Base-by-base conservation (phyloP, 2,329 filamentous ascomycete genomes). In the Alternaria ethzedia region DNA sequence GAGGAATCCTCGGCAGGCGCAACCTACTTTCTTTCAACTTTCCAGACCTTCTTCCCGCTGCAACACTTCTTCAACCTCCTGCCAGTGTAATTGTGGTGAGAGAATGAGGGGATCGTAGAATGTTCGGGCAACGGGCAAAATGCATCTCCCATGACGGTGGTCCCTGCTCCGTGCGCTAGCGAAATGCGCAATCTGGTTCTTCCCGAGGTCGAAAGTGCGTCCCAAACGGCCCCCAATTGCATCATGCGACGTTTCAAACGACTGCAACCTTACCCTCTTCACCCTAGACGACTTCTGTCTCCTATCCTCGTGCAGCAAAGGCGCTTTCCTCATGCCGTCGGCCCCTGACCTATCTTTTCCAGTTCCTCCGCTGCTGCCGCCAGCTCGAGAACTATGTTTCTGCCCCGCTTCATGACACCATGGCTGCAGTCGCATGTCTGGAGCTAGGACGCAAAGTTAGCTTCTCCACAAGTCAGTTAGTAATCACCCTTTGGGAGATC, bases 11-110 rank as follows among this genome's bases (percentile, higher is more conserved):
- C 49, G 32, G 20, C 9, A 46, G 63, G 47, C 46, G 70, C 66
- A 47, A 76, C 75, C 36, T 76, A 78, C 77, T 66, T 69, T 70
- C 77, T 66, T 69, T 70, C 72, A 65, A 70, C 59, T 74, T 78
- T 76, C 75, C 78, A 76, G 64, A 70, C 77, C 77, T 78, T 76
- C 77, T 78, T 79, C 79, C 79, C 78, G 79, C 79, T 76, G 76
- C 79, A 63, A 77, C 78, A 71, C 78, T 74, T 73, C 78, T 77
- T 71, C 78, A 70, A 73, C 78, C 77, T 69, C 79, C 78, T 76
- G 78, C 76, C 76, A 66, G 67, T 62, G 36, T 55, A 49, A n/a
- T n/a, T 59, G 67, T 66, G 69, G 61, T 63, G 66, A 70, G 67
- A 67, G 65, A 69, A 68, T 68, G 69, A 68, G 66, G 54, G 57